Evolutionary conservation across 2,329 filamentous ascomycete species (phyloP).

Genomic region (Fusarium brachygibbosum): DNA sequence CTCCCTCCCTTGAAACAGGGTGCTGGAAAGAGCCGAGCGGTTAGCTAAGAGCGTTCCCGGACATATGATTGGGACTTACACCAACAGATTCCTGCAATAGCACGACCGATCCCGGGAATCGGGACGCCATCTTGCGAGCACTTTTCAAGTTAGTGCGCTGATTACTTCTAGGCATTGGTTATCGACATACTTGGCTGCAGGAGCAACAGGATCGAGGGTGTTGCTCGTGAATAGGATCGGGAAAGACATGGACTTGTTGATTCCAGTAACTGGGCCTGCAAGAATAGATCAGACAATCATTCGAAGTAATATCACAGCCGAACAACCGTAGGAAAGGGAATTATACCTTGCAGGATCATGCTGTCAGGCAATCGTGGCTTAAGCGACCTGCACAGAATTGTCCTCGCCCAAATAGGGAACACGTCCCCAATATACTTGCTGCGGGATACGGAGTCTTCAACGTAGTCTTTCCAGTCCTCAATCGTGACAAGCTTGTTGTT

Average conservation of each 20-base stretch:
- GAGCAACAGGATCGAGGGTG: neutral
- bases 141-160: neutral
- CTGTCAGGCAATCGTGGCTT: neutral
- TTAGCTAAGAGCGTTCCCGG: neutral
- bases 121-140: neutral
- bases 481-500: neutral
- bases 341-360: neutral
- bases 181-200: neutral
- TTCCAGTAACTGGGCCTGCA: neutral
- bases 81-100: neutral
- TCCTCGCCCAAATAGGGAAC: neutral
- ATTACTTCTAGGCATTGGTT: fast-evolving
- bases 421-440: conserved; percentile 11
- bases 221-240: neutral
- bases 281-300: neutral
- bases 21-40: neutral
- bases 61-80: neutral
- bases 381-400: neutral
- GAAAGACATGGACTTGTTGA: neutral
- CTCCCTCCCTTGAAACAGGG: neutral
- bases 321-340: neutral
- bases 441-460: neutral
- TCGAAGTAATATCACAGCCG: neutral
- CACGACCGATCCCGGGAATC: neutral
- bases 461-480: neutral